Base-by-base conservation (phyloP, 2,329 filamentous ascomycete genomes). In the Scedosporium aurantiacum region DNA sequence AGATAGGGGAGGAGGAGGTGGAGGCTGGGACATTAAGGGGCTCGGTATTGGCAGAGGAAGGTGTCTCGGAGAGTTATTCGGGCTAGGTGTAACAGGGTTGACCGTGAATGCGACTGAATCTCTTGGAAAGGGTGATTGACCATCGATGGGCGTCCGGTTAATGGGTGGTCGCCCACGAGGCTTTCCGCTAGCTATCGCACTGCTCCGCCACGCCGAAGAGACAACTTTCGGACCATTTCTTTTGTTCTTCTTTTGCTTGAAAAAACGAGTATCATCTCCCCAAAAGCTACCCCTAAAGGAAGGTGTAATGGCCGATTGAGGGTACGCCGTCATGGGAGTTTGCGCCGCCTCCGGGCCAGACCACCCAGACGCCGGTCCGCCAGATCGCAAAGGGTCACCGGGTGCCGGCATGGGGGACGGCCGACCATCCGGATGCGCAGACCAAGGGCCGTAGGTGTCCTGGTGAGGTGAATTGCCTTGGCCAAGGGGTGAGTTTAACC, bases 151-250 rank as follows among this genome's bases (percentile, higher is more conserved):
- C 8, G 55, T 57, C 27, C 55, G 18, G 55, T 41, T 41, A 52
- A 52, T 21, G 90, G 90, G 47, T 50, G 92, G 92, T 63, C 92
- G 80, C 5, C 92, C 91, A 65, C 91, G 80, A 14, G 88, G 79
- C 71, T 92, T 95, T 1, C 87, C 86, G 3, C 60, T 61, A 5
- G 62, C 23, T 4, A 57, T 21, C n/a, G 47, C 62, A 10, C 61
- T 60, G 54, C 62, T 63, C 5, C 88, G 85, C 92, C 92, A 97
- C 0, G 92, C 92, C 8, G 91, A 96, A 0, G 91, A 96, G 0
- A 96, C 90, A 5, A 90, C 91, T 68, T 84, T 84, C 0, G 91
- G 89, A 0, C 91, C 91, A 70, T 95, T 89, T 3, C 90, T 83
- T 61, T 71, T 72, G 10, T 68, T 60, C 18, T 78, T 72, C 63